Base-by-base conservation (phyloP, 176 grass and related monocot species). In the Raddia guianensis region DNA sequence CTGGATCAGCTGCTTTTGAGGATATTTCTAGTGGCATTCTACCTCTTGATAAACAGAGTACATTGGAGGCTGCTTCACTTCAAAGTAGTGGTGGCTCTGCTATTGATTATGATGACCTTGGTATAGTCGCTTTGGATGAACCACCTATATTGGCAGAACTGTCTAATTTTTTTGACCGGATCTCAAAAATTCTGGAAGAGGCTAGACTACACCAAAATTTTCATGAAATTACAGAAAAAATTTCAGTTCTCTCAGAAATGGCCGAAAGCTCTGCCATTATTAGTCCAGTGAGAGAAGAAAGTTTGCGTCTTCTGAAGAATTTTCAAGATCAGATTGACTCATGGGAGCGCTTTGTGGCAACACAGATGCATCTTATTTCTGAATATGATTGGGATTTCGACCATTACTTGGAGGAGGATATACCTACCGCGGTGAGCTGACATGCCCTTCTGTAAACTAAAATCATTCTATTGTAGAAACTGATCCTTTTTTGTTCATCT, bases 341-440 rank as follows among this genome's bases (percentile, higher is more conserved):
- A 12, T 88, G 85, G 66, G 90, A 92, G 35, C 87, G 55, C 7
- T 90, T 96, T 75, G 61, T 84, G 21, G 67, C 79, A 59, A 82
- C 68, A 66, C 89, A 90, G 76, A 87, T 90, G 49, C 71, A 96
- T 86, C 74, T 90, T 32, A 92, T 82, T 88, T 66, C 81, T 64
- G 81, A 89, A 46, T 92, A 92, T 86, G 80, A 92, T 86, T 90
- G 90, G 93, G 90, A 92, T 19, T 96, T 96, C 12, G 93, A 96
- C 54, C 87, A 96, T 74, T 92, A 96, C 81, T 83, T 96, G 76
- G 93, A 96, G 85, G 87, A 96, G 83, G 93, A 96, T 82, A 86
- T 96, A 81, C 93, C 93, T 52, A 90, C 87, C 76, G 90, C 80
- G 85, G 93, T 96, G 8, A 16, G 84, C 45, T 8, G 21, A 56